Conservation (phyloP, 179 eudicot species). For the Corrigiola litoralis region DNA sequence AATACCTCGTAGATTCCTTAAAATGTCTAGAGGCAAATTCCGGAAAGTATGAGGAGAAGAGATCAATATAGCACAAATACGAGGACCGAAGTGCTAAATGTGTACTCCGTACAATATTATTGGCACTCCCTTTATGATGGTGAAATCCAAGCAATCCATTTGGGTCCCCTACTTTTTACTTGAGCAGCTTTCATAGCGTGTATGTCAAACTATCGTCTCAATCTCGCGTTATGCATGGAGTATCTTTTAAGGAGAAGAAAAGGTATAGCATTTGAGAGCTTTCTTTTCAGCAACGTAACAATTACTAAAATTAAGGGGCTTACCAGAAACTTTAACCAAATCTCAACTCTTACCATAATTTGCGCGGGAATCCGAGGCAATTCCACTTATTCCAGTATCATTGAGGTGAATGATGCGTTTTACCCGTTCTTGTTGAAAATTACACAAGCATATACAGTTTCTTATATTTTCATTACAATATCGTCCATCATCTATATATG, state of each 20-base stretch:
- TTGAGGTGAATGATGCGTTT: background rate
- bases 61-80: background rate
- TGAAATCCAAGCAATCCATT: conserved; percentile 32
- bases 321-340: conserved; percentile 3
- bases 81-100: background rate
- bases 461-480: too few relatives aligned
- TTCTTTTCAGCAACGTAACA: too few relatives aligned
- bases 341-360: background rate
- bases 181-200: background rate
- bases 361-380: conserved; percentile 28
- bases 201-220: conserved; percentile 15
- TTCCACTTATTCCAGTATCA: background rate
- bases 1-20: too few relatives aligned
- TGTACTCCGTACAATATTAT: background rate
- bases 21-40: background rate
- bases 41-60: background rate
- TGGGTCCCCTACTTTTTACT: conserved; percentile 24
- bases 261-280: too few relatives aligned
- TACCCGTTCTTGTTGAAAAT: conserved; percentile 7
- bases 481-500: too few relatives aligned
- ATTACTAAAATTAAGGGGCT: background rate
- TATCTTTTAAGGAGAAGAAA: too few relatives aligned
- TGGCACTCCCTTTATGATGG: conserved; percentile 24
- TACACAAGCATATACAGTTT: too few relatives aligned
- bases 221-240: conserved; percentile 3